Evolutionary conservation across 192 early-diverging fungal genomes (phyloP).

Genomic region (Coemansia sp.): DNA sequence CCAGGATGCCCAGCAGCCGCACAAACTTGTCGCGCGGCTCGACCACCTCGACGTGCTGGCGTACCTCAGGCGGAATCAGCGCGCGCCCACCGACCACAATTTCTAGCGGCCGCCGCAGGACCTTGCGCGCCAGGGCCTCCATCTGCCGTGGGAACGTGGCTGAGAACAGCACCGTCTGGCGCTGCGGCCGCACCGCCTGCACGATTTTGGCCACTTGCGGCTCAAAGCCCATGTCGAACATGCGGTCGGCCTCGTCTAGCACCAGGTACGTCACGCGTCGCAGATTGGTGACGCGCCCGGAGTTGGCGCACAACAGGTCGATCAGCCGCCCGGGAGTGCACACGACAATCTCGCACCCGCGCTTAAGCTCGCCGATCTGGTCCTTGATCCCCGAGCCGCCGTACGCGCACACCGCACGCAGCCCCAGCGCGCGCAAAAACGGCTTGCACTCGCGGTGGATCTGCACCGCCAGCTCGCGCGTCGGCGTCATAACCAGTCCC

Average conservation of each 20-base stretch:
- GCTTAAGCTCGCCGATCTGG: conserved; percentile 84
- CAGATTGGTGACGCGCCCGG: conserved; percentile 83
- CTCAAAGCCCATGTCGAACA: conserved; percentile 99
- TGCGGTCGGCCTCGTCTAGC: conserved; percentile 93
- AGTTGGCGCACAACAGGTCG: conserved; percentile 82
- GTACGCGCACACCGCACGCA: conserved; percentile 85
- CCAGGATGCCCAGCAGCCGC: conserved; percentile 83
- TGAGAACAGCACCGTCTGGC: conserved; percentile 88
- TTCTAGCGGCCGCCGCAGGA: conserved; percentile 84
- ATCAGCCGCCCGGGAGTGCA: conserved; percentile 91
- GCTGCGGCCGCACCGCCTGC: conserved; percentile 79
- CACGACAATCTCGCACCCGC: conserved; percentile 87
- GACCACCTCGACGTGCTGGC: conserved; percentile 85
- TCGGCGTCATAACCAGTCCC: conserved; percentile 87
- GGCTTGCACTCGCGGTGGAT: conserved; percentile 90
- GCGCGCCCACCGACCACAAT: conserved; percentile 93
- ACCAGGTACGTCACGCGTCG: conserved; percentile 89
- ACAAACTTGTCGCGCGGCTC: conserved; percentile 77
- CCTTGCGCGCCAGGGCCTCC: conserved; percentile 92
- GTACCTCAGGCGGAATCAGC: conserved; percentile 82
- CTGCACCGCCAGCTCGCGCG: conserved; percentile 87
- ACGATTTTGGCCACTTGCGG: conserved; percentile 97
- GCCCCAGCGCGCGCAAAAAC: conserved; percentile 81
- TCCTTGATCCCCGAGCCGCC: conserved; percentile 84
- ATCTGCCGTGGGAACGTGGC: conserved; percentile 96